phyloP scores from a whole-genome alignment of 2,329 filamentous ascomycete genomes.

The Ceratocystiopsis brevicomis region DNA sequence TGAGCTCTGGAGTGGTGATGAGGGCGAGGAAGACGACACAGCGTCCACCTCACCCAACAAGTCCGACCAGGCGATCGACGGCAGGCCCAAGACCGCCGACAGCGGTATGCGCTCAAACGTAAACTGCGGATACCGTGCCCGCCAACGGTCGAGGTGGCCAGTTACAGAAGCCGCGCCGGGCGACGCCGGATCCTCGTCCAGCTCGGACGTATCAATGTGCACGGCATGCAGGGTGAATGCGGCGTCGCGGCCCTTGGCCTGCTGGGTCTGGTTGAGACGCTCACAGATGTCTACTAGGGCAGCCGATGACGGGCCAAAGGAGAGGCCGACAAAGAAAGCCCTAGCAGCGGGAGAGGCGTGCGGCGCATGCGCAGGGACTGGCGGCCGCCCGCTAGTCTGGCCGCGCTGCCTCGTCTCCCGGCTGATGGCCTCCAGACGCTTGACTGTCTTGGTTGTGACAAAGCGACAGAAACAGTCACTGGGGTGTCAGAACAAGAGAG shows the following conservation, averaged over 20 bases:
- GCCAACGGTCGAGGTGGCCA: slow-evolving; percentile 32
- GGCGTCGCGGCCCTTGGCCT: slow-evolving; percentile 40
- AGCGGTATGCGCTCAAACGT: slow-evolving; percentile 44
- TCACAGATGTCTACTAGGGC: slow-evolving; percentile 60
- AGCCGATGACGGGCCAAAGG: slow-evolving; percentile 65
- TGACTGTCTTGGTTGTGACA: slow-evolving; percentile 59
- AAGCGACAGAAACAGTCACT: slow-evolving; percentile 65
- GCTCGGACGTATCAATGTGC: slow-evolving; percentile 29
- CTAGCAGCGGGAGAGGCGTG: slow-evolving; percentile 11
- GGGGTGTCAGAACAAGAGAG: background rate
- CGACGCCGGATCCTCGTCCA: slow-evolving; percentile 3
- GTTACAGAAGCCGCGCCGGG: background rate
- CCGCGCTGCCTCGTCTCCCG: slow-evolving; percentile 20
- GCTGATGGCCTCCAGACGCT: slow-evolving; percentile 40
- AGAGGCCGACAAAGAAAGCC: slow-evolving; percentile 57
- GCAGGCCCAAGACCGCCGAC: slow-evolving; percentile 36
- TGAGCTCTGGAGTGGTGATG: no score
- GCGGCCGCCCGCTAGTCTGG: slow-evolving; percentile 7
- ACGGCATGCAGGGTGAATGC: slow-evolving; percentile 49
- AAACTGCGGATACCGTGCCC: slow-evolving; percentile 45
- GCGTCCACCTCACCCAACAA: slow-evolving; percentile 14
- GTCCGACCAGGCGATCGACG: slow-evolving; percentile 33
- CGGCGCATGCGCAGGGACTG: slow-evolving; percentile 10
- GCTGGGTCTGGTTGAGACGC: slow-evolving; percentile 46
- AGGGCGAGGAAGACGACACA: no score